phyloP scores from a whole-genome alignment of 768 basidiomycete species.

The Russula foetens region DNA sequence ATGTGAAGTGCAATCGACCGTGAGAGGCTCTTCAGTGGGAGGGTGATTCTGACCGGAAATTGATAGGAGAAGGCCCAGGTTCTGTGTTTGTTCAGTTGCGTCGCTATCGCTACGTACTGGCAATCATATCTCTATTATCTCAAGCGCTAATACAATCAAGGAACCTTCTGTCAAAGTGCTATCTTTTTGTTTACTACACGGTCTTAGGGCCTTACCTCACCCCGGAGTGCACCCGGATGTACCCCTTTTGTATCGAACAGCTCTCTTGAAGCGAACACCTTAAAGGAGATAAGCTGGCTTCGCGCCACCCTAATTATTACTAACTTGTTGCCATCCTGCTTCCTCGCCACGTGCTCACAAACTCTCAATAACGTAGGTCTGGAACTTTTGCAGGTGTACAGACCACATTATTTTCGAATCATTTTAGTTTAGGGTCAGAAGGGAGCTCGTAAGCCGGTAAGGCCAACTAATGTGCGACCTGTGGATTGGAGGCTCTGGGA shows the following conservation, averaged over 20 bases:
- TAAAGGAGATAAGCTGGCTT: neutral
- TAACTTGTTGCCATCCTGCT: conserved; percentile 1
- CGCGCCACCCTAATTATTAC: neutral
- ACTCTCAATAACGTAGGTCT: neutral
- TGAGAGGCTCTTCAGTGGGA: too few species aligned
- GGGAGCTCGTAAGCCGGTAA: neutral
- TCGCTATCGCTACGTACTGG: conserved; percentile 7
- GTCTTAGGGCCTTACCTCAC: neutral
- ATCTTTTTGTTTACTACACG: neutral
- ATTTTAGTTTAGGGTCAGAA: too few species aligned
- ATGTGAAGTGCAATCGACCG: neutral
- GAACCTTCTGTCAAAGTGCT: neutral
- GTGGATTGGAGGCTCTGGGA: too few species aligned
- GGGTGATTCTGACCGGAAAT: too few species aligned
- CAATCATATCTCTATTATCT: neutral
- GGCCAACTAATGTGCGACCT: neutral
- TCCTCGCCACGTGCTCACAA: neutral
- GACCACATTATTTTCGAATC: too few species aligned
- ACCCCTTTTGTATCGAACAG: too few species aligned
- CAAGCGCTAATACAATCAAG: neutral
- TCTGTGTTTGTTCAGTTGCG: neutral
- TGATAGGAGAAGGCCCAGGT: too few species aligned
- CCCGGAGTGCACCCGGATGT: neutral
- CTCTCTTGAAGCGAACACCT: neutral
- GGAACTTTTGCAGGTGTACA: neutral